Conservation (phyloP, 2,329 filamentous ascomycete species). For the Exophiala xenobiotica region DNA sequence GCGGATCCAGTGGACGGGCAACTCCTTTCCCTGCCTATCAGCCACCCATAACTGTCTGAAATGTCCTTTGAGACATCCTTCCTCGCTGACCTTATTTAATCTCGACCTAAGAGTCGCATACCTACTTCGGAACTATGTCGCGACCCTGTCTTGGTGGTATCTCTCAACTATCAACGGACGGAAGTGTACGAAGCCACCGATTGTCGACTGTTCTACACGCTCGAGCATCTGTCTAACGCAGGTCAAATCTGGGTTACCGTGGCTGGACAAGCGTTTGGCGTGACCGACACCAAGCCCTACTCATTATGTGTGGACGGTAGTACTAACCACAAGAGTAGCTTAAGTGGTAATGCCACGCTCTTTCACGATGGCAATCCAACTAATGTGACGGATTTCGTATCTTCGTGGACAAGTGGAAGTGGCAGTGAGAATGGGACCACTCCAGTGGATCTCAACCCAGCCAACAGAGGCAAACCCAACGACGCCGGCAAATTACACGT, state of each 20-base stretch:
- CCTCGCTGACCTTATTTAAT: too few relatives aligned
- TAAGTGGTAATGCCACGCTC: conserved; percentile 22
- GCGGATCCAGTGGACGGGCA: too few relatives aligned
- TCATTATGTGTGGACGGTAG: conserved; percentile 9
- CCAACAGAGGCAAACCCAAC: neutral
- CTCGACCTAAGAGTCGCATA: too few relatives aligned
- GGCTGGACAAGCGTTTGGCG: conserved; percentile 14
- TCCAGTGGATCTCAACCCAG: too few relatives aligned
- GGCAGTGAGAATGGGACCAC: neutral
- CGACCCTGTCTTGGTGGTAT: too few relatives aligned
- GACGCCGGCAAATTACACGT: neutral
- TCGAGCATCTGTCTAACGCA: conserved; percentile 7
- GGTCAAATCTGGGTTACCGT: conserved; percentile 11
- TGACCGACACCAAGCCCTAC: conserved; percentile 7
- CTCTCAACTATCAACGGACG: too few relatives aligned
- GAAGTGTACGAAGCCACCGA: conserved; percentile 60
- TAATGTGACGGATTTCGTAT: conserved; percentile 21
- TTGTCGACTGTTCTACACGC: conserved; percentile 44
- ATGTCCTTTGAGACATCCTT: too few relatives aligned
- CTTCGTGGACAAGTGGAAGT: neutral
- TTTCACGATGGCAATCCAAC: conserved; percentile 9
- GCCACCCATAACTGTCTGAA: too few relatives aligned
- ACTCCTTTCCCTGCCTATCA: too few relatives aligned
- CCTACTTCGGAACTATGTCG: too few relatives aligned
- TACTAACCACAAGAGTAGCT: conserved; percentile 15